Evolutionary conservation across 2,329 filamentous ascomycete species (phyloP).

Genomic region (Bipolaris bicolor): DNA sequence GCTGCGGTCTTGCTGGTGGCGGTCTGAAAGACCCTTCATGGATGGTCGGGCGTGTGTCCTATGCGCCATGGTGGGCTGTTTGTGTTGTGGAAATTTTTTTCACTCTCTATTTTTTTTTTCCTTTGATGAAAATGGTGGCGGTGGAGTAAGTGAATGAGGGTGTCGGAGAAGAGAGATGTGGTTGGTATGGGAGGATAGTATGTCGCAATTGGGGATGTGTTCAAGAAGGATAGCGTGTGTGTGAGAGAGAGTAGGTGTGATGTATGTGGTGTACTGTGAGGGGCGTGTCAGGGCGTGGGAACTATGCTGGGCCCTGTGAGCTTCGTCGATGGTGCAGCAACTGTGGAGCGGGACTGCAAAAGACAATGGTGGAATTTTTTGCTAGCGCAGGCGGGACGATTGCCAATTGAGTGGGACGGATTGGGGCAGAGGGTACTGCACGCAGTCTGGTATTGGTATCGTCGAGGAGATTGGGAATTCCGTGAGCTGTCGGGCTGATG

Average conservation of each 20-base stretch:
- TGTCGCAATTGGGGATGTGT: conserved; percentile 4
- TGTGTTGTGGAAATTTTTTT: conserved; percentile 4
- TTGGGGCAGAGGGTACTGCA: conserved; percentile 43
- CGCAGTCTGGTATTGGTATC: conserved; percentile 47
- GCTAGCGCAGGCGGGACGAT: conserved; percentile 42
- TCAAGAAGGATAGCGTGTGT: conserved; percentile 34
- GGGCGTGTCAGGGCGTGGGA: conserved; percentile 37
- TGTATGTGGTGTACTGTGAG: conserved; percentile 38
- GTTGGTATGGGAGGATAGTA: conserved; percentile 3
- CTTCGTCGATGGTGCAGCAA: conserved; percentile 44
- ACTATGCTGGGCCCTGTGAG: conserved; percentile 44
- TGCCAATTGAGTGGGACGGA: conserved; percentile 39
- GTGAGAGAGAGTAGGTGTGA: conserved; percentile 28
- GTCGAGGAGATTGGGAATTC: conserved; percentile 63
- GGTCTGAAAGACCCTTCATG: conserved; percentile 38
- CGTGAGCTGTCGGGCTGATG: conserved; percentile 80
- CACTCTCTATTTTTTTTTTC: background rate
- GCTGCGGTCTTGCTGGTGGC: conserved; percentile 41
- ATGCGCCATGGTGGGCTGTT: conserved; percentile 35
- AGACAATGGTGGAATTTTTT: conserved; percentile 41
- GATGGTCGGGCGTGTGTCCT: conserved; percentile 31
- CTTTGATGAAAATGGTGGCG: background rate
- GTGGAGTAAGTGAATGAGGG: conserved; percentile 3
- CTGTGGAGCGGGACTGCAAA: conserved; percentile 34
- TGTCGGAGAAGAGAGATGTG: conserved; percentile 2